phyloP scores from a whole-genome alignment of 2,329 filamentous ascomycete species.

The Colletotrichum camelliae region DNA sequence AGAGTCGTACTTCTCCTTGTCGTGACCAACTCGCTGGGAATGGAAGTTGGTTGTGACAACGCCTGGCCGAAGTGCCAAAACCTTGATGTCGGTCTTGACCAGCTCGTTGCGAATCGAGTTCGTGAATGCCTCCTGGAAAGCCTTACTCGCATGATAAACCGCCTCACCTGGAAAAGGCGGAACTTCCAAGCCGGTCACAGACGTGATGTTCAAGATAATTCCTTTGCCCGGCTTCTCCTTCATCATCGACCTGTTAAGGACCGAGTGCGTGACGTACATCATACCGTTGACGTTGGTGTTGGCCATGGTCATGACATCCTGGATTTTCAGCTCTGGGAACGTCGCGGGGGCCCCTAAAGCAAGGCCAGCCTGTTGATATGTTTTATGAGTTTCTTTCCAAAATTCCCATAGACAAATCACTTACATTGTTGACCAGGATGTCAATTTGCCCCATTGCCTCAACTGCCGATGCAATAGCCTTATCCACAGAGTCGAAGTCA shows the following conservation, averaged over 20 bases:
- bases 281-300: constrained; percentile 52
- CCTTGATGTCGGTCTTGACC: constrained; percentile 49
- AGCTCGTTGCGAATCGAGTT: constrained; percentile 54
- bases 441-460: constrained; percentile 42
- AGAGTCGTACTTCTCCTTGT: constrained; percentile 43
- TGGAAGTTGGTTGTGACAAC: constrained; percentile 56
- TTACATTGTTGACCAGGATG: constrained; percentile 50
- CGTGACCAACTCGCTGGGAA: constrained; percentile 46
- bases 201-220: constrained; percentile 55
- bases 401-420: background rate
- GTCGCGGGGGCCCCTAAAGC: constrained; percentile 48
- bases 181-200: constrained; percentile 49
- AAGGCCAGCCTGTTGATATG: constrained; percentile 40
- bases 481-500: constrained; percentile 33
- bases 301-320: constrained; percentile 49
- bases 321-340: constrained; percentile 46
- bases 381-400: background rate
- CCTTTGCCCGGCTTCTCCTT: constrained; percentile 34
- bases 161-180: constrained; percentile 55
- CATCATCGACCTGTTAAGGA: constrained; percentile 48
- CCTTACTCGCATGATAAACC: constrained; percentile 53
- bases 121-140: constrained; percentile 52
- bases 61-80: constrained; percentile 50
- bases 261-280: constrained; percentile 50
- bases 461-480: constrained; percentile 33